Base-by-base conservation (phyloP, 176 grass and related monocot genomes). In the Paspalum notatum region DNA sequence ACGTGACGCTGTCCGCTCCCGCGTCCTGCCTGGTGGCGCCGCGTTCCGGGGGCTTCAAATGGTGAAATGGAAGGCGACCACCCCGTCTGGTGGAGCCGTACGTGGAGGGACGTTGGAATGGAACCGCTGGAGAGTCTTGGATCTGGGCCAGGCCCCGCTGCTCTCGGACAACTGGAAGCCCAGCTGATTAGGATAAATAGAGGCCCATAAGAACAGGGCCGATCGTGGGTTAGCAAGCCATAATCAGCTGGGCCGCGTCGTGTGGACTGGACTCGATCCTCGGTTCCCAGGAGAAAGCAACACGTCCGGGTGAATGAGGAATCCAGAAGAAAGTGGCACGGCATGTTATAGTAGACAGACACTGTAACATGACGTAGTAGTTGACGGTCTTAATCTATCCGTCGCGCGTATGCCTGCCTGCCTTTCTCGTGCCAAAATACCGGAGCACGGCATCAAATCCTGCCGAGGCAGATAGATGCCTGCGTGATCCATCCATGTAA, bases 1-100 rank as follows among this genome's bases (percentile, higher is more conserved):
- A 83, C 46, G 38, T 32, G 12, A 15, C 22, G 80, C 32, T 82
- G 80, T 73, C 80, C 80, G 80, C 68, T n/a, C n/a, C n/a, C n/a
- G n/a, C n/a, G n/a, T n/a, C n/a, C n/a, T n/a, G n/a, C 77, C 9
- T 24, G 53, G 72, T 16, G 68, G 21, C 2, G 62, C 16, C 32
- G 24, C 4, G 1, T 8, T 24, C 46, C 46, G 32, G 32, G 32
- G 3, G 32, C 32, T 32, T 32, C 32, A n/a, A n/a, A n/a, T n/a
- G n/a, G n/a, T 32, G 2, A 32, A 32, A 32, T 32, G 3, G 32
- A 32, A 32, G 32, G n/a, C n/a, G n/a, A n/a, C n/a, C n/a, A n/a
- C n/a, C n/a, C n/a, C n/a, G n/a, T n/a, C n/a, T n/a, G n/a, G n/a
- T n/a, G n/a, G n/a, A n/a, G n/a, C n/a, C n/a, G n/a, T n/a, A n/a